These are phyloP conservation scores for Cyclotella cryptica DNA, from an alignment of 108 stramenopile species.

Conservation along the genomic window DNA sequence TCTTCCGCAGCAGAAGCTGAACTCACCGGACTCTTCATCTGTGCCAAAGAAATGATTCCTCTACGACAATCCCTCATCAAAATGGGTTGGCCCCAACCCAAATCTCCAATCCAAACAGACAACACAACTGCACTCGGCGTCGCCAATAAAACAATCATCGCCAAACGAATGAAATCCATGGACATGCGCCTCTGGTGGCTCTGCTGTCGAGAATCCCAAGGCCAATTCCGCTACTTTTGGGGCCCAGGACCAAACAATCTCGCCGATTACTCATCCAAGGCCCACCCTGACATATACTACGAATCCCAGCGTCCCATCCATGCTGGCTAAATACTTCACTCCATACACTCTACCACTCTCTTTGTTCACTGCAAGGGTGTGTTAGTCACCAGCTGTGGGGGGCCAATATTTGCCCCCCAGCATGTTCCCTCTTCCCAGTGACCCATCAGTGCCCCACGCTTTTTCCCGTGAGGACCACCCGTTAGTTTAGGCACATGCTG, in stretches of 20 bases:
- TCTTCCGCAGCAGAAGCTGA: constrained; percentile 36
- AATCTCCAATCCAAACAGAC: constrained; percentile 56
- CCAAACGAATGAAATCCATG: constrained; percentile 32
- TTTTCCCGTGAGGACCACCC: no score
- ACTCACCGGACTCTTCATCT: constrained; percentile 45
- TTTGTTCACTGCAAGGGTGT: constrained; percentile 3
- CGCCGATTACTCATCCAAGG: constrained; percentile 4
- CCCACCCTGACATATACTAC: not conserved
- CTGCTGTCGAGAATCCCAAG: constrained; percentile 3
- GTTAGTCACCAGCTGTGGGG: not conserved
- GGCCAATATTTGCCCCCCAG: no score
- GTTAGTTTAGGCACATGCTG: no score
- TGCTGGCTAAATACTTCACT: not conserved
- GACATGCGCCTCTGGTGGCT: constrained; percentile 8
- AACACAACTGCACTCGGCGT: constrained; percentile 59
- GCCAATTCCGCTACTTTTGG: constrained; percentile 16
- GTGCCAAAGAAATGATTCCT: constrained; percentile 27
- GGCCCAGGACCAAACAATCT: not conserved
- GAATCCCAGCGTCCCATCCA: not conserved
- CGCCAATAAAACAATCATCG: constrained; percentile 52
- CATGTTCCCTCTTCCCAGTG: no score
- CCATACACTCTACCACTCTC: not conserved
- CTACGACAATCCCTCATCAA: constrained; percentile 27
- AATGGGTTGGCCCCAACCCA: constrained; percentile 52
- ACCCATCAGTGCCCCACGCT: no score